Base-by-base conservation (phyloP, 2,329 filamentous ascomycete genomes). In the Fusarium sp. region DNA sequence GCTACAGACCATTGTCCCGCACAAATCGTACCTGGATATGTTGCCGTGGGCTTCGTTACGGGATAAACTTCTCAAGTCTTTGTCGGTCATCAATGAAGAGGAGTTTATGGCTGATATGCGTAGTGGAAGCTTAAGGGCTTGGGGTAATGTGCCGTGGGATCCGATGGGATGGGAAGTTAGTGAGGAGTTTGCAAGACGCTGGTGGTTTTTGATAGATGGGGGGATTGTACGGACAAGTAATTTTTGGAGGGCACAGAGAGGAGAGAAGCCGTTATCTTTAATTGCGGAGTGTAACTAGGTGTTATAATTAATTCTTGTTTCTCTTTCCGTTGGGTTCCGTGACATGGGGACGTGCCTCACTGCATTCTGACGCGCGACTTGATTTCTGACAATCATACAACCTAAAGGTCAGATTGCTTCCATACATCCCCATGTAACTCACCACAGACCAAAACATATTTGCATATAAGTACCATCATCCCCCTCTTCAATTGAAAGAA, bases 161-260 rank as follows among this genome's bases (percentile, higher is more conserved):
- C 65, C 79, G 78, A 68, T 80, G 79, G 65, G 86, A 71, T 46
- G 81, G 76, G 71, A 86, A 84, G 73, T 84, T 82, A 62, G 78
- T 78, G 72, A 79, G 78, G 2, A 74, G 71, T 53, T 84, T 83
- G 59, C 66, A 0, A 65, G 40, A 12, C 54, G 48, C 1, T 69
- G 57, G 69, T 72, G 69, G 69, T 72, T 72, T n/a, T 20, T 72
- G 40, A 30, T 72, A 29, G 69, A 72, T 40, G 51, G 44, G 20
- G 38, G 43, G 0, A 44, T 72, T 3, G 13, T 72, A 1, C 32
- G 41, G 8, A 60, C 58, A 12, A 67, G 62, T 10, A 68, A 67
- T 13, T 72, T 72, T n/a, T 72, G 63, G 66, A 55, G 67, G 0
- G 24, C 63, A 4, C 68, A 70, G 15, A 48, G 59, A 1, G 57